These are phyloP conservation scores for Datisca glomerata DNA, from an alignment of 306 rosid species.

Conservation along the genomic window DNA sequence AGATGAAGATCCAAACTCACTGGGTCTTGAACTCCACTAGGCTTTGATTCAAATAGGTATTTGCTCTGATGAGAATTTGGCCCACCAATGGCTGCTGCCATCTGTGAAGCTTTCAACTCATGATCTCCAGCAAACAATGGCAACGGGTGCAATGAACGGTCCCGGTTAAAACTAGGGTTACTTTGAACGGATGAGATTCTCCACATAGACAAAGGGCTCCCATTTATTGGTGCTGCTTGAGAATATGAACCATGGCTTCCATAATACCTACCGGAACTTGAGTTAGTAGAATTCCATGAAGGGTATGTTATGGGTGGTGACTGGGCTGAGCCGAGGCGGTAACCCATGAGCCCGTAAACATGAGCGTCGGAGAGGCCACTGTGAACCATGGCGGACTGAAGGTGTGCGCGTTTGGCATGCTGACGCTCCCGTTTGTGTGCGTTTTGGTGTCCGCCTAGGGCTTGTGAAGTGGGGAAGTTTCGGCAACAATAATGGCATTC, in stretches of 20 bases:
- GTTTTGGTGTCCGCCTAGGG: slow-evolving; percentile 93
- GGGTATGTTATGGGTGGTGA: slow-evolving; percentile 29
- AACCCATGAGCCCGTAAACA: slow-evolving; percentile 57
- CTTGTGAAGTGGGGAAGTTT: slow-evolving; percentile 91
- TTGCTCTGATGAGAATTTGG: slow-evolving; percentile 30
- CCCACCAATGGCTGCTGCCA: slow-evolving; percentile 12
- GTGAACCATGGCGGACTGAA: slow-evolving; percentile 65
- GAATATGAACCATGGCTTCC: slow-evolving; percentile 32
- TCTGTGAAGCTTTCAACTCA: slow-evolving; percentile 26
- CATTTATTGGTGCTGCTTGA: slow-evolving; percentile 43
- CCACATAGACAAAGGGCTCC: slow-evolving; percentile 66
- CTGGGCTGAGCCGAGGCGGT: slow-evolving; percentile 28
- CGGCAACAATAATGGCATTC: slow-evolving; percentile 94
- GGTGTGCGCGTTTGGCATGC: slow-evolving; percentile 82
- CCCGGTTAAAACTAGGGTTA: slow-evolving; percentile 41
- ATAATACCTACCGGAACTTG: slow-evolving; percentile 27
- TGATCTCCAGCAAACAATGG: slow-evolving; percentile 49
- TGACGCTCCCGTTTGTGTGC: slow-evolving; percentile 90
- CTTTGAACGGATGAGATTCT: slow-evolving; percentile 38
- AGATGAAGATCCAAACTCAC: slow-evolving; percentile 94
- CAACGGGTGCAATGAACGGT: slow-evolving; percentile 34
- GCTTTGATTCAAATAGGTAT: slow-evolving; percentile 35
- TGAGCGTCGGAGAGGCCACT: slow-evolving; percentile 42
- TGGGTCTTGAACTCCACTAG: slow-evolving; percentile 44
- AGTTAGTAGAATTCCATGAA: slow-evolving; percentile 22